These are phyloP conservation scores for Hygrocybe coccinea DNA, from an alignment of 768 basidiomycete genomes.

Conservation along the genomic window DNA sequence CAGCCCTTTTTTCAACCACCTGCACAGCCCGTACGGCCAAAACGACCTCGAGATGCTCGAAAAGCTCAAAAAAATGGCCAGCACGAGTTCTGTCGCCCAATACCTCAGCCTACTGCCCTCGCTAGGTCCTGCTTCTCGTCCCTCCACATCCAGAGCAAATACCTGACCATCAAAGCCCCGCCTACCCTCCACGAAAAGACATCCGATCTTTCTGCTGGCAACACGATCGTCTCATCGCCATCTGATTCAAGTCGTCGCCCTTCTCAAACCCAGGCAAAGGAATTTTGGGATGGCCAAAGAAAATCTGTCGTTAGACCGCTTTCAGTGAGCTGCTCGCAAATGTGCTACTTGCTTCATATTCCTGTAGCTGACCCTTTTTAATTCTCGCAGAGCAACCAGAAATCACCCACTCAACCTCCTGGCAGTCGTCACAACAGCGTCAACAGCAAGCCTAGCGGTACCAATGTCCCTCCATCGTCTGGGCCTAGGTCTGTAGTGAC, in stretches of 20 bases:
- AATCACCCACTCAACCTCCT: conserved; percentile 19
- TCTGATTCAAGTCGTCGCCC: conserved; percentile 21
- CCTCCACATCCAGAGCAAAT: conserved; percentile 18
- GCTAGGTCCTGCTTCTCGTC: conserved; percentile 44
- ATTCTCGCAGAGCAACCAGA: conserved; percentile 23
- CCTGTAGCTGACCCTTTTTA: conserved; percentile 15
- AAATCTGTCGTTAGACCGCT: conserved; percentile 14
- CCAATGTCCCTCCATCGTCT: conserved; percentile 14
- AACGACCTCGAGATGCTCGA: conserved; percentile 71
- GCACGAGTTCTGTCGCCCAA: conserved; percentile 64
- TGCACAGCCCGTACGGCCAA: conserved; percentile 38
- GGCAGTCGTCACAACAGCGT: conserved; percentile 16
- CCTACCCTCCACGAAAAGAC: conserved; percentile 15
- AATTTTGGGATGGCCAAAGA: conserved; percentile 21
- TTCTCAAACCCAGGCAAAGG: conserved; percentile 27
- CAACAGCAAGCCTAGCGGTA: not conserved
- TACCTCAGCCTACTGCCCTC: conserved; percentile 61
- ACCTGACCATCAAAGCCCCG: conserved; percentile 10
- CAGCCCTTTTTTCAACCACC: conserved; percentile 22
- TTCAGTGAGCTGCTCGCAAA: conserved; percentile 24
- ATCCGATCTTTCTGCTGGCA: conserved; percentile 25
- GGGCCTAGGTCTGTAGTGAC: conserved; percentile 10
- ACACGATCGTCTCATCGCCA: conserved; percentile 17
- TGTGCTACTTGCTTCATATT: conserved; percentile 23
- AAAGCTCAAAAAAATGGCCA: conserved; percentile 67